Conservation (phyloP, 192 early-diverging fungal genomes). For the Coemansia sp. region DNA sequence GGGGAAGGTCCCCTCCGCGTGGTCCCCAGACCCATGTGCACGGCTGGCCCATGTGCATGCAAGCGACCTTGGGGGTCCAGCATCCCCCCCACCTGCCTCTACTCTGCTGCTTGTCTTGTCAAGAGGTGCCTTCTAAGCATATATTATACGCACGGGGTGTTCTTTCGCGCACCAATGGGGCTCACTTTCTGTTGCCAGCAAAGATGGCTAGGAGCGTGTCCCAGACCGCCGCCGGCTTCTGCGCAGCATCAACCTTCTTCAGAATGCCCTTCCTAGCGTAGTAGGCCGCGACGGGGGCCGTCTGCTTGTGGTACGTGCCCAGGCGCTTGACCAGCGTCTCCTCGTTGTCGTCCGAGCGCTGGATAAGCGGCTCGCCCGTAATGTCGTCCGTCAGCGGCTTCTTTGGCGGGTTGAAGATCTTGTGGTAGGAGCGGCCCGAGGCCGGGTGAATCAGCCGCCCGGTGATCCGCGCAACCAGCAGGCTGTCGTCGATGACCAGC, state of each 20-base stretch:
- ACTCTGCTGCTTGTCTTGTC: too few species aligned
- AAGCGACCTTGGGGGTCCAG: too few species aligned
- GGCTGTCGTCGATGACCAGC: slow-evolving; percentile 85
- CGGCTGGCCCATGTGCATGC: too few species aligned
- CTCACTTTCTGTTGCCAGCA: slow-evolving; percentile 15
- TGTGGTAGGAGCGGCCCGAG: slow-evolving; percentile 95
- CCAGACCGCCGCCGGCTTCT: slow-evolving; percentile 87
- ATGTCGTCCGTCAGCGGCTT: slow-evolving; percentile 83
- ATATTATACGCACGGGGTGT: not conserved
- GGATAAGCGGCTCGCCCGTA: slow-evolving; percentile 96
- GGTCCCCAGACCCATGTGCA: too few species aligned
- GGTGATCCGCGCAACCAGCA: slow-evolving; percentile 93
- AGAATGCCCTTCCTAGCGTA: slow-evolving; percentile 93
- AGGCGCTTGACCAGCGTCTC: slow-evolving; percentile 89
- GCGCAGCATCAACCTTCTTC: slow-evolving; percentile 86
- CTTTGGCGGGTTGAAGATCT: slow-evolving; percentile 94
- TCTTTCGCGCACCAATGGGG: not conserved
- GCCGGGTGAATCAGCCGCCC: slow-evolving; percentile 93
- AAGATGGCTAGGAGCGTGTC: slow-evolving; percentile 84
- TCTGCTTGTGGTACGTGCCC: slow-evolving; percentile 75
- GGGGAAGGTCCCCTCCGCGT: too few species aligned
- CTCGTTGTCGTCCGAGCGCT: slow-evolving; percentile 97
- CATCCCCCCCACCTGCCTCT: too few species aligned
- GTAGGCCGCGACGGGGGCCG: slow-evolving; percentile 77
- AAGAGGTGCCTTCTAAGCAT: too few species aligned